phyloP scores from a whole-genome alignment of 2,329 filamentous ascomycete genomes.

The Metarhizium humberi region DNA sequence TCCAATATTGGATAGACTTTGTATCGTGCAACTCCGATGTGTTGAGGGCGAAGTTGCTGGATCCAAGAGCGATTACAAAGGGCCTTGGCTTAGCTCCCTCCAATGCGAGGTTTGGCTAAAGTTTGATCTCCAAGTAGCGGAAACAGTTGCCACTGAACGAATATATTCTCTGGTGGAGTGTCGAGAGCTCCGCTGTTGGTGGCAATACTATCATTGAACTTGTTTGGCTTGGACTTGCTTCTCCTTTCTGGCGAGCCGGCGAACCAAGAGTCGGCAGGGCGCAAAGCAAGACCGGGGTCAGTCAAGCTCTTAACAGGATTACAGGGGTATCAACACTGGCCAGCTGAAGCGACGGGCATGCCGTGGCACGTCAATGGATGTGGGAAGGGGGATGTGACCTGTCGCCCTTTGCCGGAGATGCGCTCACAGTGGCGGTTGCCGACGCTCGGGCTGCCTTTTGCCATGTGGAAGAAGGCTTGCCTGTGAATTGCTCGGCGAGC shows the following conservation, averaged over 20 bases:
- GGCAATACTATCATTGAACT: background rate
- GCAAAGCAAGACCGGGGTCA: too few relatives aligned
- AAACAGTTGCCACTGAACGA: too few relatives aligned
- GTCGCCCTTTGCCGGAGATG: background rate
- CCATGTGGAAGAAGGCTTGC: background rate
- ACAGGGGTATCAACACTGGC: background rate
- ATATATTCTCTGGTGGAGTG: background rate
- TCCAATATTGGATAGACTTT: too few relatives aligned
- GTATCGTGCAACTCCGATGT: too few relatives aligned
- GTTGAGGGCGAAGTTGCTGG: too few relatives aligned
- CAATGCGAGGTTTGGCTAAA: too few relatives aligned
- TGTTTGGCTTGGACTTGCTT: background rate
- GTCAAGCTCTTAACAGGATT: background rate
- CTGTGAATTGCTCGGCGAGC: background rate
- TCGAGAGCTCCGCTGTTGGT: background rate
- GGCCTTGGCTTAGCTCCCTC: too few relatives aligned
- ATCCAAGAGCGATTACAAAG: too few relatives aligned
- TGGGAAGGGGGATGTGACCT: background rate
- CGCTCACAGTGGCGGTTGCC: background rate
- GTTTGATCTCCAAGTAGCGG: too few relatives aligned
- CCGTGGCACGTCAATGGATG: background rate
- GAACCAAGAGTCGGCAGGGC: slow-evolving; percentile 6
- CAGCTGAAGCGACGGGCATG: slow-evolving; percentile 4
- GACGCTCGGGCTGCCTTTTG: background rate
- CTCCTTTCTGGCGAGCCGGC: background rate